Base-by-base conservation (phyloP, 164 flowering plant species). In the Tetrastigma voinierianum region DNA sequence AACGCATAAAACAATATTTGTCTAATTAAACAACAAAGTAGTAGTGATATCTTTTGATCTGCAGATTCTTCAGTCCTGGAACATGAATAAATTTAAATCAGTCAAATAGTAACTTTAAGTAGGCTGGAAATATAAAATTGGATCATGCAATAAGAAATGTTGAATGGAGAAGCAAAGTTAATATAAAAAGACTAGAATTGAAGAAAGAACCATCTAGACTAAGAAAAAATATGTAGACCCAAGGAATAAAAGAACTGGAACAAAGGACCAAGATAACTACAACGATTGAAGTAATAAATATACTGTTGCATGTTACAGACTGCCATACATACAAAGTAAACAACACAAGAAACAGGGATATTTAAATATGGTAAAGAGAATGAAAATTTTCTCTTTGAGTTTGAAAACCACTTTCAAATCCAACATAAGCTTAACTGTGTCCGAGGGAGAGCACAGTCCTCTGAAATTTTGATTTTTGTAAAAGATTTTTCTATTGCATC, bases 31-130 rank as follows among this genome's bases (percentile, higher is more conserved):
- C 55, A 3, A 17, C 11, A 15, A 20, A 24, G 49, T 43, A 62
- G 59, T 2, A 32, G 17, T 2, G 47, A 54, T 65, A 78, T 79
- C 82, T 75, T 9, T 66, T n/a, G n/a, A 59, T 64, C 53, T 10
- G 66, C 71, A 53, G 70, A 65, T 46, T 64, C 70, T 44, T 67
- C 74, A 51, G 13, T 56, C 79, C 82, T 72, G 77, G 21, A 24
- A n/a, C 51, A 73, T 44, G 19, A 66, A 9, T 18, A 57, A 51
- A 46, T 6, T 45, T 17, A 47, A 67, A 40, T 16, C 3, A 19
- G n/a, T 15, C 3, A 44, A 4, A 18, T 8, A 25, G 61, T 53
- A 48, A 14, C 10, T 2, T n/a, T 46, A 48, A 16, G 43, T 2
- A 25, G 62, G 19, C n/a, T n/a, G n/a, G 6, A 7, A 14, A 25